Base-by-base conservation (phyloP, 768 basidiomycete genomes). In the Lactifluus volemus region DNA sequence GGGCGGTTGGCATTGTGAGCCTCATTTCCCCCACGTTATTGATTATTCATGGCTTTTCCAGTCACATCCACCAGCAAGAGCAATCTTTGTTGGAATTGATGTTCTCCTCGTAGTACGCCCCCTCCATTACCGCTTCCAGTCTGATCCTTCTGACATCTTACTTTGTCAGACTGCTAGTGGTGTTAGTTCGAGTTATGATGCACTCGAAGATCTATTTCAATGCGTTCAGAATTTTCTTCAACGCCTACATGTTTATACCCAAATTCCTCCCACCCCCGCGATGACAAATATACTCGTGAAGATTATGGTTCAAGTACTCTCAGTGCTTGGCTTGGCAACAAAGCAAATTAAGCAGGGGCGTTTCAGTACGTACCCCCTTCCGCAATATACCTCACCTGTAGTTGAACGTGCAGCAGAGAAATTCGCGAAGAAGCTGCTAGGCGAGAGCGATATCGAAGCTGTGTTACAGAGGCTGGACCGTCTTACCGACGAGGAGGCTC, bases 381-480 rank as follows among this genome's bases (percentile, higher is more conserved):
- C 4, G 1, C 19, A 10, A 38, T 8, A 30, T 54, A 3, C 6
- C 2, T 19, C 12, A 3, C 25, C 5, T 1, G 2, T 19, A 15
- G 25, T 25, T 53, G 3, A 59, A 19, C 4, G 4, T 39, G 11
- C 8, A 5, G 4, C 17, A 59, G 58, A 39, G 53, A 49, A 41
- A 11, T 60, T 60, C 17, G 47, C 50, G 3, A 61, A 58, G 29
- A 61, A 56, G 44, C 34, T 56, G 3, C 25, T 52, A 9, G 49
- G 60, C 9, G 55, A 61, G 3, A 21, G 14, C 17, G 60, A 56
- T 36, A 9, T 61, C 1, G 49, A 56, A 34, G 12, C 25, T 0
- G 36, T 47, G 0, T 36, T 56, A 1, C 25, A 56, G 2, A 32
- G 50, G 17, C 4, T 61, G 32, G 55, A 57, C 21, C 21, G 45